phyloP scores from a whole-genome alignment of 495 filamentous ascomycete genomes.

The Lasiosphaeria miniovina region DNA sequence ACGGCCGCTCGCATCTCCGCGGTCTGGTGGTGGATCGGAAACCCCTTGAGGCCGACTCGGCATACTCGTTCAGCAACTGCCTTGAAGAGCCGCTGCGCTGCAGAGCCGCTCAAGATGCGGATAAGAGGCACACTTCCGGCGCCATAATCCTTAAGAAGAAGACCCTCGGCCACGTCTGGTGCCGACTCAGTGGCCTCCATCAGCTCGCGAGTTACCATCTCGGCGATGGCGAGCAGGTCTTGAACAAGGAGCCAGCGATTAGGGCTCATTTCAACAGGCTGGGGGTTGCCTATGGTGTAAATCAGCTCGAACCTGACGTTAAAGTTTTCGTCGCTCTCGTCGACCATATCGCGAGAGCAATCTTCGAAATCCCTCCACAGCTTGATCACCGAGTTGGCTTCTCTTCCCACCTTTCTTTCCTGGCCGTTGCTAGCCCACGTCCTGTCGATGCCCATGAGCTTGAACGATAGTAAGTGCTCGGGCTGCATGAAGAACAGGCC shows the following conservation, averaged over 20 bases:
- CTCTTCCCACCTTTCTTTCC: background rate
- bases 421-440: constrained; percentile 20
- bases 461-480: constrained; percentile 68
- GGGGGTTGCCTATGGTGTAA: constrained; percentile 64
- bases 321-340: constrained; percentile 67
- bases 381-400: constrained; percentile 37
- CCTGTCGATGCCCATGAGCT: constrained; percentile 60
- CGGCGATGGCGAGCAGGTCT: constrained; percentile 47
- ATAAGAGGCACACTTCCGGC: constrained; percentile 40
- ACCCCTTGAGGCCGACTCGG: constrained; percentile 34
- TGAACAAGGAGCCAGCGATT: constrained; percentile 61
- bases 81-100: constrained; percentile 30
- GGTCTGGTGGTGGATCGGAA: constrained; percentile 42
- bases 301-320: constrained; percentile 60
- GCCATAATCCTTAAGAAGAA: constrained; percentile 13
- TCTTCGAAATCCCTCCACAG: constrained; percentile 42
- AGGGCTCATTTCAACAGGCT: constrained; percentile 52
- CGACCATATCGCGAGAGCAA: constrained; percentile 53
- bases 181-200: constrained; percentile 22
- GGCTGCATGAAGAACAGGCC: constrained; percentile 62
- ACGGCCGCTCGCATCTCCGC: constrained; percentile 34
- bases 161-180: constrained; percentile 30
- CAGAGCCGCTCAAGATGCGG: constrained; percentile 40
- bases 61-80: constrained; percentile 37
- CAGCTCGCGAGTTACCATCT: constrained; percentile 21